Evolutionary conservation across 805 yeast genomes (phyloP).

Genomic region (Lipomyces chichibuensis): DNA sequence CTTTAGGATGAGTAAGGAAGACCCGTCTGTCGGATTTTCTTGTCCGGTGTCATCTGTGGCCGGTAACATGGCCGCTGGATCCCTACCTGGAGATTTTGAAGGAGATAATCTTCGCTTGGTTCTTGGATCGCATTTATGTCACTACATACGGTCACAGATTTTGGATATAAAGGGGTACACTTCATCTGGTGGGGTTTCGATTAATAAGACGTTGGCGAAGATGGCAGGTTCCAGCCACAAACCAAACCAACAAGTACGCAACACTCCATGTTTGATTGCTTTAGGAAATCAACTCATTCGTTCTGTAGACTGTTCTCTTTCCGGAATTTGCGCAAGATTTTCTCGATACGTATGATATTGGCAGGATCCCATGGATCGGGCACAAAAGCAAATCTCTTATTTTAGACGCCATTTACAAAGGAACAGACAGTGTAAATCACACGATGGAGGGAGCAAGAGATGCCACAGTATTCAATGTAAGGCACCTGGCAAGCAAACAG

Average conservation of each 20-base stretch:
- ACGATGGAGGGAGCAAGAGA: neutral
- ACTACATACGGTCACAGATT: conserved; percentile 10
- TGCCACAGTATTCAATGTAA: conserved; percentile 1
- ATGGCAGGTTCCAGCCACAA: conserved; percentile 19
- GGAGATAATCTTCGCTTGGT: conserved; percentile 9
- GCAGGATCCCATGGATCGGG: conserved; percentile 15
- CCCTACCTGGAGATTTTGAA: neutral
- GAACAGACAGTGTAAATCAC: neutral
- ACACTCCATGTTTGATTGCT: neutral
- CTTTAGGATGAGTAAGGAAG: conserved; percentile 5
- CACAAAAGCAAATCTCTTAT: neutral
- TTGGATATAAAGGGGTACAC: conserved; percentile 13
- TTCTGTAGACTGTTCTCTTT: conserved; percentile 11
- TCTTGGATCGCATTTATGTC: conserved; percentile 14
- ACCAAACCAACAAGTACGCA: conserved; percentile 15
- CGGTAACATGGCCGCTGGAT: conserved; percentile 11
- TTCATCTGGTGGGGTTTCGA: conserved; percentile 17
- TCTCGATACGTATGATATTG: conserved; percentile 8
- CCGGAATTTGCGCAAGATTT: conserved; percentile 10
- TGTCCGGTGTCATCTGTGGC: conserved; percentile 9
- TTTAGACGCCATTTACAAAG: neutral
- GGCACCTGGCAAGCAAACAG: neutral
- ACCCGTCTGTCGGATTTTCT: conserved; percentile 4
- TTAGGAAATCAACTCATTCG: neutral
- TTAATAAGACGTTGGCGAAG: conserved; percentile 12